A percentile compares a stretch with the other conserved stretches of the same genome.
These are phyloP conservation scores for Calcarisporium arbuscula DNA, from an alignment of 2,329 filamentous ascomycete species.

Conservation along the genomic window DNA sequence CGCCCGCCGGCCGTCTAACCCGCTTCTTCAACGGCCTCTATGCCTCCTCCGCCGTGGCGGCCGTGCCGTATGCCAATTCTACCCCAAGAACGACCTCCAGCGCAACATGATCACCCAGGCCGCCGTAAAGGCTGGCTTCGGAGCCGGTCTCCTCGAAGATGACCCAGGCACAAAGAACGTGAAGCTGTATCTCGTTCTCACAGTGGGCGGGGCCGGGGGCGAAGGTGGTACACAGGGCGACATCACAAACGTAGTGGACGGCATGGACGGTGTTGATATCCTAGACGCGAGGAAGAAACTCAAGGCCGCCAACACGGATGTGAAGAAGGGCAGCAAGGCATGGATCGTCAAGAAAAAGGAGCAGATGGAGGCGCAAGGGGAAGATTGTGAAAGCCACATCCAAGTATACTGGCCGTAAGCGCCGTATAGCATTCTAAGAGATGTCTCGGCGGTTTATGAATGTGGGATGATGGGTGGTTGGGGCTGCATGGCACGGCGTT, in stretches of 20 bases:
- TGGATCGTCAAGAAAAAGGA: slow-evolving; percentile 86
- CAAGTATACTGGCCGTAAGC: slow-evolving; percentile 90
- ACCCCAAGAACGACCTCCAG: slow-evolving; percentile 91
- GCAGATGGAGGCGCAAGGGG: slow-evolving; percentile 89
- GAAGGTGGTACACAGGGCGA: slow-evolving; percentile 56
- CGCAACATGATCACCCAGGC: slow-evolving; percentile 86
- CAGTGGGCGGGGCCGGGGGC: slow-evolving; percentile 64
- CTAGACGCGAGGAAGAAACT: slow-evolving; percentile 58
- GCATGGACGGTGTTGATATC: slow-evolving; percentile 84
- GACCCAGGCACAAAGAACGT: slow-evolving; percentile 94
- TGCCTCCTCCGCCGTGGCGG: slow-evolving; percentile 77
- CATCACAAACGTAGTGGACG: slow-evolving; percentile 83
- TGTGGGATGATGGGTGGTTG: slow-evolving; percentile 1
- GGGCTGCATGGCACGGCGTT: slow-evolving; percentile 27
- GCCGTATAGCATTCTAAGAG: slow-evolving; percentile 65
- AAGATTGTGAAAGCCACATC: slow-evolving; percentile 88
- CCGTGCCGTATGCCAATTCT: slow-evolving; percentile 92
- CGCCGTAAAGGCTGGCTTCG: slow-evolving; percentile 89
- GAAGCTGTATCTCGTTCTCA: slow-evolving; percentile 93
- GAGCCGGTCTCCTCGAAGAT: slow-evolving; percentile 89
- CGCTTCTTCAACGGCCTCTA: slow-evolving; percentile 94
- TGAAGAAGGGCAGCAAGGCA: slow-evolving; percentile 75
- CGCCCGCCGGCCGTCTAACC: slow-evolving; percentile 66
- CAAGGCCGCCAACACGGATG: slow-evolving; percentile 39
- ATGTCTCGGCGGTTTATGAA: neutral